Evolutionary conservation across 345 rosid species (phyloP), one percentile per base, ranked within the genome.

Genomic region (Chamaenerion angustifolium): DNA sequence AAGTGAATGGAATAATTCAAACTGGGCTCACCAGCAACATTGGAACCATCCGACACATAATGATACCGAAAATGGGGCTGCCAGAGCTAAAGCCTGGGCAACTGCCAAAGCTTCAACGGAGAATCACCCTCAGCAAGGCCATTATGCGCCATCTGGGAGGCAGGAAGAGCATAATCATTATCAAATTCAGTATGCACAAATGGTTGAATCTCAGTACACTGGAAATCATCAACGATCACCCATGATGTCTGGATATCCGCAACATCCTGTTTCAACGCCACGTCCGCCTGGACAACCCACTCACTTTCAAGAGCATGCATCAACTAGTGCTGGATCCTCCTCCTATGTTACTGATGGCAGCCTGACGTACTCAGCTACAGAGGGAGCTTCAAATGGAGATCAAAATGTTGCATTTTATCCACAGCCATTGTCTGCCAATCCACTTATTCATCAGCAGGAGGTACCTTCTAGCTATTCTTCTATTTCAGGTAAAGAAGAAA

Each of bases 41-140:
- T 76, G 74, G 68, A 64, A 68, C 35, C 66, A 75, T 52, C 67
- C 65, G 64, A 88, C 67, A 49, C 76, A 69, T 42, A 76, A 66
- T 60, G 73, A 71, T 60, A 66, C 43, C 42, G 94, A 88, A 64
- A 90, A 93, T 50, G 88, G 99, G 99, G 96, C 81, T 69, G 90
- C 94, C 43, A 85, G 73, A 76, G 99, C 99, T 15, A 82, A 76
- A 68, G 96, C 89, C 45, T 93, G 95, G 96, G 96, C 95, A 49
- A 71, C 64, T 61, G 65, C 89, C 14, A 73, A 70, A 42, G 72
- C 76, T 53, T 66, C 82, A 15, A 66, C 56, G 63, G 81, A 76
- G 46, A 77, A 70, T 55, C 95, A 79, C 41, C 72, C 63, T 13
- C 40, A 71, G 4, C 93, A 75, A 27, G 46, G 80, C 42, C 82